phyloP scores from a whole-genome alignment of 192 early-diverging fungal species.

The Lunasporangiospora selenospora region DNA sequence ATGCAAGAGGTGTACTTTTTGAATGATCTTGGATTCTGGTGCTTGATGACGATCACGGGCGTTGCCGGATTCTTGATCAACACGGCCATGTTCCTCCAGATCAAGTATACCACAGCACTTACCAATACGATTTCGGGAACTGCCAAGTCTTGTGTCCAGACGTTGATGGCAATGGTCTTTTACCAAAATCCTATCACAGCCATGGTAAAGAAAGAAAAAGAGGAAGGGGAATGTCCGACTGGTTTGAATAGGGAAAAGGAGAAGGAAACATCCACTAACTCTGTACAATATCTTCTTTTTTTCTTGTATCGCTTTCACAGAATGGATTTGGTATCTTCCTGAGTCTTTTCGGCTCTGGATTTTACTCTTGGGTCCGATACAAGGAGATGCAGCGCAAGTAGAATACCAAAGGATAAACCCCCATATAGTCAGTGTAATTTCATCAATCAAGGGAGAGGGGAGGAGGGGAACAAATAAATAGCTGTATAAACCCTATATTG shows the following conservation, averaged over 20 bases:
- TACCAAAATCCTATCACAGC: slow-evolving; percentile 67
- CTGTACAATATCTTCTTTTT: too few relatives aligned
- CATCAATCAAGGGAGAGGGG: neutral
- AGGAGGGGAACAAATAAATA: too few relatives aligned
- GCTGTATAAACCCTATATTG: too few relatives aligned
- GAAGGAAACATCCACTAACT: too few relatives aligned
- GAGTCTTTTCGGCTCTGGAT: slow-evolving; percentile 63
- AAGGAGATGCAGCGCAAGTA: slow-evolving; percentile 60
- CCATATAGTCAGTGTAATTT: neutral
- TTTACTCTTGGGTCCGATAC: slow-evolving; percentile 65
- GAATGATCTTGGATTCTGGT: slow-evolving; percentile 59
- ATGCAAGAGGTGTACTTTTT: slow-evolving; percentile 53
- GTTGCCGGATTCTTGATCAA: slow-evolving; percentile 71
- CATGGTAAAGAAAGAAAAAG: slow-evolving; percentile 50
- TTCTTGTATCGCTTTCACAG: slow-evolving; percentile 31
- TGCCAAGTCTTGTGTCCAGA: slow-evolving; percentile 73
- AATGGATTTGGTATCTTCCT: slow-evolving; percentile 64
- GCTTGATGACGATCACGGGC: slow-evolving; percentile 67
- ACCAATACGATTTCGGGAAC: slow-evolving; percentile 76
- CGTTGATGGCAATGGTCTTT: slow-evolving; percentile 63
- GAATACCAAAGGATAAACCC: neutral
- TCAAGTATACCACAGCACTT: slow-evolving; percentile 72
- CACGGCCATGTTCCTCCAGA: slow-evolving; percentile 74
- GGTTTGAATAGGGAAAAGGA: too few relatives aligned
- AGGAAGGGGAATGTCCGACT: neutral